A percentile compares a stretch with the other conserved stretches of the same genome.
phyloP scores from a whole-genome alignment of 2,329 filamentous ascomycete species.

The Geosmithia flava region DNA sequence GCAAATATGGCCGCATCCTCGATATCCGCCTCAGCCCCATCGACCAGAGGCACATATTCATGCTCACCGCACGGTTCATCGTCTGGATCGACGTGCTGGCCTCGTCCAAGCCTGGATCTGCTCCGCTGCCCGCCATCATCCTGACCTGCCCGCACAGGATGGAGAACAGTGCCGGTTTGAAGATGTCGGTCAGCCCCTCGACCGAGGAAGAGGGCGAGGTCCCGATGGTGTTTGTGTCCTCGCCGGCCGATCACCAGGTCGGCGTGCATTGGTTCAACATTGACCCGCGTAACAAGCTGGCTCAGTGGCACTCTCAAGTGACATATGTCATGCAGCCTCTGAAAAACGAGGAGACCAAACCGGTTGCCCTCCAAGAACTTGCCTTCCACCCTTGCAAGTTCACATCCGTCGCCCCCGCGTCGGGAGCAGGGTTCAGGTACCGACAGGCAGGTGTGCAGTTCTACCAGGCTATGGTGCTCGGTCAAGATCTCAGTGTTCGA shows the following conservation, averaged over 20 bases:
- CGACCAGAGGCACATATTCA: slow-evolving; percentile 36
- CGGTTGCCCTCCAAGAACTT: neutral
- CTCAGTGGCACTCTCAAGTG: slow-evolving; percentile 24
- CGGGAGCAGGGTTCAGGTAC: slow-evolving; percentile 16
- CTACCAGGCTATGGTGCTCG: slow-evolving; percentile 32
- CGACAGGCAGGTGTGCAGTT: slow-evolving; percentile 23
- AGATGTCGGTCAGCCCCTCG: slow-evolving; percentile 15
- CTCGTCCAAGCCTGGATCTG: slow-evolving; percentile 4
- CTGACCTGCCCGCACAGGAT: slow-evolving; percentile 15
- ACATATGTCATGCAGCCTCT: slow-evolving; percentile 9
- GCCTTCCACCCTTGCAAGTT: slow-evolving; percentile 14
- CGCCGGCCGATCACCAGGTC: slow-evolving; percentile 15
- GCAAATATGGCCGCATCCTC: slow-evolving; percentile 32
- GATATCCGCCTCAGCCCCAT: slow-evolving; percentile 37
- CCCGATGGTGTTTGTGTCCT: slow-evolving; percentile 20
- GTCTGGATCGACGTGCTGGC: slow-evolving; percentile 31
- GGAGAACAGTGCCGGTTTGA: slow-evolving; percentile 10
- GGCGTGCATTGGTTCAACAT: slow-evolving; percentile 21
- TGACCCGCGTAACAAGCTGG: slow-evolving; percentile 10
- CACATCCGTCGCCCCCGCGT: slow-evolving; percentile 1
- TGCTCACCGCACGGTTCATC: slow-evolving; percentile 43
- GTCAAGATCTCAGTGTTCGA: slow-evolving; percentile 26
- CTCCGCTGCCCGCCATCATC: slow-evolving; percentile 11
- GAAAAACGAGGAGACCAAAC: slow-evolving; percentile 2
- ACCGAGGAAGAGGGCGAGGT: slow-evolving; percentile 8